phyloP scores from a whole-genome alignment of 2,329 filamentous ascomycete species.

The Clonostachys solani region DNA sequence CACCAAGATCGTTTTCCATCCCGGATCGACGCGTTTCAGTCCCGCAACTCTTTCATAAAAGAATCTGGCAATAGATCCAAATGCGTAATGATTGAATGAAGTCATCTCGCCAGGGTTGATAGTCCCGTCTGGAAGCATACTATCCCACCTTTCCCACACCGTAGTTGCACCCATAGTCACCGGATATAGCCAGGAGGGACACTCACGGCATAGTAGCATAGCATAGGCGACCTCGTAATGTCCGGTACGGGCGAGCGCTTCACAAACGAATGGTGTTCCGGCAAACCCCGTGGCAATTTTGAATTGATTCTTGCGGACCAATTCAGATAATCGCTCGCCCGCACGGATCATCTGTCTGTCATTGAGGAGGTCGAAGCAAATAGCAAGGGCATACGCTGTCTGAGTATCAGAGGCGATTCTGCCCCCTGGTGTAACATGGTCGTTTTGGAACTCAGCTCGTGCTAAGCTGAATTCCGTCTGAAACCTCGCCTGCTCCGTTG shows the following conservation, averaged over 20 bases:
- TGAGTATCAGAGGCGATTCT: background rate
- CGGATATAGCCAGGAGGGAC: conserved; percentile 43
- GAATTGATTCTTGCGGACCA: background rate
- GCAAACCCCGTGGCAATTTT: background rate
- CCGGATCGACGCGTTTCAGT: background rate
- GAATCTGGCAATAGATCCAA: conserved; percentile 33
- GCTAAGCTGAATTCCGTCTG: background rate
- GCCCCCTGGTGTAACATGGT: background rate
- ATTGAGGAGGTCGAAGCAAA: background rate
- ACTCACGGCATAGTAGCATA: conserved; percentile 40
- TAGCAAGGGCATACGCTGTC: background rate
- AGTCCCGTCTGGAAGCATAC: conserved; percentile 32
- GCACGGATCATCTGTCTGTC: background rate
- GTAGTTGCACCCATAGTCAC: conserved; percentile 40
- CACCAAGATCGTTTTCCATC: background rate
- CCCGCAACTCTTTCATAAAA: background rate
- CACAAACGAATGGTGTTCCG: background rate
- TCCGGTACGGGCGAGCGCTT: background rate
- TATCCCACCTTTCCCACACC: conserved; percentile 48
- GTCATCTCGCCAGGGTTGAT: conserved; percentile 42
- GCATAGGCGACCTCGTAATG: conserved; percentile 27
- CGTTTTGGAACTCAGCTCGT: background rate
- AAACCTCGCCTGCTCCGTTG: background rate
- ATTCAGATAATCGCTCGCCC: background rate
- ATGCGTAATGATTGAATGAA: conserved; percentile 45